Evolutionary conservation across 2,329 filamentous ascomycete species (phyloP).

Genomic region (Phialemoniopsis sp.): DNA sequence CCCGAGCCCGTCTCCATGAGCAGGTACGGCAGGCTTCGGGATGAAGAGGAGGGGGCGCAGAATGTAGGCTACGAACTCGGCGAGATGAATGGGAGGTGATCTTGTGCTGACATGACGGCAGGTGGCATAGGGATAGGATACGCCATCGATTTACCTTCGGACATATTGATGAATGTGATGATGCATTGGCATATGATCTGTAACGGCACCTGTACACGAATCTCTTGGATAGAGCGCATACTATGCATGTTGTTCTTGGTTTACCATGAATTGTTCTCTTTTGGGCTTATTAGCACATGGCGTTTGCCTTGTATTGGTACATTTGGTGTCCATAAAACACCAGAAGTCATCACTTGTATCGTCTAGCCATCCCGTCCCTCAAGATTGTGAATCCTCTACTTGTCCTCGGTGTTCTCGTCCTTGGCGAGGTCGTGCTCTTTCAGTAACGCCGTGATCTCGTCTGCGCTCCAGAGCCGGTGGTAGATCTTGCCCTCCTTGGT

Average conservation of each 20-base stretch:
- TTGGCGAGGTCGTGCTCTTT: conserved; percentile 96
- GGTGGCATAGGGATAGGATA: too few species aligned
- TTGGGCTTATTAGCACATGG: conserved; percentile 8
- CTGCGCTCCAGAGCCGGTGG: conserved; percentile 93
- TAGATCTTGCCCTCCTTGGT: conserved; percentile 96
- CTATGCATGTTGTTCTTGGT: too few species aligned
- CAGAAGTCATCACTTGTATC: background rate
- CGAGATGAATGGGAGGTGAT: conserved; percentile 17
- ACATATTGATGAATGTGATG: too few species aligned
- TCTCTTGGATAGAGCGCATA: too few species aligned
- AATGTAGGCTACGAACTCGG: conserved; percentile 27
- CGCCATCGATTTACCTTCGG: too few species aligned
- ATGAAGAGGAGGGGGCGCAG: conserved; percentile 14
- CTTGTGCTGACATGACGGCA: conserved; percentile 9
- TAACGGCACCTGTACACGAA: too few species aligned
- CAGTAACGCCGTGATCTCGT: conserved; percentile 90
- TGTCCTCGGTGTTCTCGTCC: conserved; percentile 68
- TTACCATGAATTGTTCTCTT: conserved; percentile 3
- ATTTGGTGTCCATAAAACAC: conserved; percentile 13
- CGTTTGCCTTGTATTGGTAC: conserved; percentile 19
- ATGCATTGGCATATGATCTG: too few species aligned
- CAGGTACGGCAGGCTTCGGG: conserved; percentile 6
- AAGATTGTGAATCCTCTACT: conserved; percentile 28
- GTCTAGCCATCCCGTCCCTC: background rate
- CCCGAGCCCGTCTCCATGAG: conserved; percentile 19